These are phyloP conservation scores for Nymphaea thermarum DNA, from an alignment of 164 flowering plant genomes.

Conservation along the genomic window DNA sequence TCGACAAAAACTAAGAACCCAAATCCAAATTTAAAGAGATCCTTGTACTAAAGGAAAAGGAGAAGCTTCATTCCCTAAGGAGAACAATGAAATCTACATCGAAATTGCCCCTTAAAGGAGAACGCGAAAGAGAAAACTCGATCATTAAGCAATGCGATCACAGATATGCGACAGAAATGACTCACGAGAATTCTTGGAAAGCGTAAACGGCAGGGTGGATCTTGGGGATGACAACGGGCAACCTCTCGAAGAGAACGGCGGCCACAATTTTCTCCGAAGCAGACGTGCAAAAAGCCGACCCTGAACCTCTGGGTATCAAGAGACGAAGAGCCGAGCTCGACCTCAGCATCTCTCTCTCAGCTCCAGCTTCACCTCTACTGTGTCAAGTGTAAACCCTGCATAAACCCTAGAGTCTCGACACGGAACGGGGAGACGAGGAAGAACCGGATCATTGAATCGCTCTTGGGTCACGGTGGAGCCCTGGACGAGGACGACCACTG, in stretches of 20 bases:
- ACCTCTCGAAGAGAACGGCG: constrained; percentile 79
- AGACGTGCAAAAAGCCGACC: constrained; percentile 23
- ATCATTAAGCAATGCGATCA: too few relatives aligned
- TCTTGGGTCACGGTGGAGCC: too few relatives aligned
- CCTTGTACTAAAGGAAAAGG: too few relatives aligned
- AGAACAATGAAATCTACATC: too few relatives aligned
- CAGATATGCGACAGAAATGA: not conserved
- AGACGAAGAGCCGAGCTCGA: constrained; percentile 13
- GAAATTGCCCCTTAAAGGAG: too few relatives aligned
- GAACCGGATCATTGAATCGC: too few relatives aligned
- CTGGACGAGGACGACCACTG: too few relatives aligned
- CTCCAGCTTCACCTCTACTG: not conserved
- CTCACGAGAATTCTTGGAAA: constrained; percentile 91
- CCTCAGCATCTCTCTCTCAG: constrained; percentile 23
- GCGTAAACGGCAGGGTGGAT: constrained; percentile 87
- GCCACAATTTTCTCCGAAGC: constrained; percentile 64
- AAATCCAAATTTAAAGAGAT: too few relatives aligned
- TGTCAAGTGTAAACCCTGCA: not conserved
- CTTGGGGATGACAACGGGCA: constrained; percentile 86
- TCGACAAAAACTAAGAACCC: too few relatives aligned
- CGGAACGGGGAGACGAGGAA: too few relatives aligned
- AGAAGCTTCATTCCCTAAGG: too few relatives aligned
- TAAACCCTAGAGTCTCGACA: not conserved
- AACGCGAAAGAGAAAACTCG: too few relatives aligned
- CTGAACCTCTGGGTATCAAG: constrained; percentile 20